Evolutionary conservation across 805 yeast species (phyloP).

Genomic region (Candida verbasci): DNA sequence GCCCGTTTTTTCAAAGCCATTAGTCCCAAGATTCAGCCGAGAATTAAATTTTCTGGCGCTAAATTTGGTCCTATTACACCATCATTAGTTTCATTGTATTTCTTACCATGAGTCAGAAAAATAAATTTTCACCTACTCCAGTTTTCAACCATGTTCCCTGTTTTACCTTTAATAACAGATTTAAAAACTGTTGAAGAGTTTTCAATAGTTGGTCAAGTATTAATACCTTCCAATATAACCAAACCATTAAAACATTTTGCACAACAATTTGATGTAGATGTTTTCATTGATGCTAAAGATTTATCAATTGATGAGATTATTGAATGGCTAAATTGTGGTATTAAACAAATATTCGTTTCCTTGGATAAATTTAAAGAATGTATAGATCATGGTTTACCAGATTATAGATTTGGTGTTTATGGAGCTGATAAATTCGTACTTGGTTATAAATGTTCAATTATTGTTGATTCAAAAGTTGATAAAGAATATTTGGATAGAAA

Average conservation of each 20-base stretch:
- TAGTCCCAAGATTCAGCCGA: too few relatives aligned
- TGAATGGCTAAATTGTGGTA: slow-evolving; percentile 59
- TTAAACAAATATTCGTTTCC: slow-evolving; percentile 41
- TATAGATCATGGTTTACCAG: slow-evolving; percentile 47
- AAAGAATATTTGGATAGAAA: slow-evolving; percentile 22
- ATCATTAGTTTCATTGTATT: slow-evolving; percentile 7
- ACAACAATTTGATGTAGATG: slow-evolving; percentile 27
- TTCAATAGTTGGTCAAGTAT: slow-evolving; percentile 31
- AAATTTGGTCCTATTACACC: slow-evolving; percentile 17
- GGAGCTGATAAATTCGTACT: slow-evolving; percentile 11
- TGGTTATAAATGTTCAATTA: slow-evolving; percentile 19
- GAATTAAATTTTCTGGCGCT: too few relatives aligned
- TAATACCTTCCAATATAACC: slow-evolving; percentile 25
- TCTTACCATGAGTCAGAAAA: slow-evolving; percentile 3
- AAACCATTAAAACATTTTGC: slow-evolving; percentile 27
- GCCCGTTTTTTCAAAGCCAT: too few relatives aligned
- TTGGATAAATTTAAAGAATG: slow-evolving; percentile 26
- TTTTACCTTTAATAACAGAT: slow-evolving; percentile 31
- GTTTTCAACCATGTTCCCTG: slow-evolving; percentile 34
- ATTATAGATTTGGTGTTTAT: slow-evolving; percentile 37
- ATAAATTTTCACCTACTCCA: slow-evolving; percentile 1
- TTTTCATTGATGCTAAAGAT: slow-evolving; percentile 27
- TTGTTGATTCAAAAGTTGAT: slow-evolving; percentile 21
- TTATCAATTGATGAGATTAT: slow-evolving; percentile 43
- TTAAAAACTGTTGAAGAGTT: slow-evolving; percentile 14